Base-by-base conservation (phyloP, 345 rosid species). In the Boechera divaricarpa region DNA sequence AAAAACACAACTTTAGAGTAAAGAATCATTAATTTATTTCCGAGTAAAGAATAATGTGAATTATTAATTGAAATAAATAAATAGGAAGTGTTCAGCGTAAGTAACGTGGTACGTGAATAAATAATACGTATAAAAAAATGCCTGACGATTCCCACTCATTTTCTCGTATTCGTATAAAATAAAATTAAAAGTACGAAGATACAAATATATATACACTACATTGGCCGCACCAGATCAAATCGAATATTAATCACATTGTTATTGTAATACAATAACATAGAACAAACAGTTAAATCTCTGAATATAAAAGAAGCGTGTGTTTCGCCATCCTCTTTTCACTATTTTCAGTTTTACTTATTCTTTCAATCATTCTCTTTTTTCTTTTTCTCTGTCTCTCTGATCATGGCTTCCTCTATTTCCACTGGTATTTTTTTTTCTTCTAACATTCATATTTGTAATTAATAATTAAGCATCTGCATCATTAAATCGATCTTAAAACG, bases 371-470 rank as follows among this genome's bases (percentile, higher is more conserved):
- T 42, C 54, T 8, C 3, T 61, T 63, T 13, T 39, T 51, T 33
- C 39, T 60, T 13, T 49, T 13, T 56, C 15, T 42, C 11, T 28
- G 2, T n/a, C 8, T 75, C 61, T 62, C 53, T 36, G 15, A 63
- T 47, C 54, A 77, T 77, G 81, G 67, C 77, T 71, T 77, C 81
- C 15, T 74, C 72, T 15, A 0, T 53, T 42, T 41, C 64, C 45
- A 48, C 73, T 1, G 77, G 81, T 77, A 65, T 47, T 8, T 47
- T 51, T 32, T 44, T 4, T 38, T 49, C 15, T 53, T 69, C 45
- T 35, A 13, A 44, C 45, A 32, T 67, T 58, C 35, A 39, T 61
- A 39, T 5, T 2, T 36, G 31, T 36, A 10, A 18, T 35, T 28
- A 1, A 13, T 63, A 26, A 13, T 29, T 2, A 33, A 21, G 1